Evolutionary conservation across 805 yeast species (phyloP).

Genomic region (Blastobotrys terrestris): DNA sequence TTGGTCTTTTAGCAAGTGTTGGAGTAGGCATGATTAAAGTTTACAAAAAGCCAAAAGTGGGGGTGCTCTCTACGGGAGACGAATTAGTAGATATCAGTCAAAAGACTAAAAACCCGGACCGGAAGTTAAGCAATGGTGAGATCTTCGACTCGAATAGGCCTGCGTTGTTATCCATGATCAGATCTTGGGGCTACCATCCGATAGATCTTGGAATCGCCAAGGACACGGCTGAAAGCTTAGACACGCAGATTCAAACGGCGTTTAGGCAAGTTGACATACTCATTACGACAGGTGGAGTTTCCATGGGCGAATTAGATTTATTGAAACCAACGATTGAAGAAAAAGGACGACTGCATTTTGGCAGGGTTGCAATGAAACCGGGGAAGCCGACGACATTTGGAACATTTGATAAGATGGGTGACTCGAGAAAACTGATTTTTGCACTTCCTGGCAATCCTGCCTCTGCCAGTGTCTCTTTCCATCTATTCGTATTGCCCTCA

Average conservation of each 20-base stretch:
- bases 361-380: conserved; percentile 54
- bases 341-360: conserved; percentile 43
- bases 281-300: conserved; percentile 52
- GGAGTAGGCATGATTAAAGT: conserved; percentile 38
- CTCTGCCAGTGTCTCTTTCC: conserved; percentile 43
- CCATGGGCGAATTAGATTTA: conserved; percentile 52
- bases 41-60: conserved; percentile 39
- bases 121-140: conserved; percentile 30
- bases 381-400: conserved; percentile 57
- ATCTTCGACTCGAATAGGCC: conserved; percentile 49
- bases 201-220: conserved; percentile 47
- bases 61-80: conserved; percentile 48
- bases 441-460: conserved; percentile 56
- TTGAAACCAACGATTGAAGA: conserved; percentile 45
- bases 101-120: neutral
- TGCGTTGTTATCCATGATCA: conserved; percentile 34
- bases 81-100: conserved; percentile 37
- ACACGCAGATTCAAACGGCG: conserved; percentile 23
- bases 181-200: conserved; percentile 34
- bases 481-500: conserved; percentile 44
- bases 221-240: conserved; percentile 34
- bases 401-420: conserved; percentile 25
- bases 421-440: conserved; percentile 33
- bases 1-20: conserved; percentile 44
- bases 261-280: conserved; percentile 36